Conservation (phyloP, 345 rosid genomes). For the Physaria fendleri region DNA sequence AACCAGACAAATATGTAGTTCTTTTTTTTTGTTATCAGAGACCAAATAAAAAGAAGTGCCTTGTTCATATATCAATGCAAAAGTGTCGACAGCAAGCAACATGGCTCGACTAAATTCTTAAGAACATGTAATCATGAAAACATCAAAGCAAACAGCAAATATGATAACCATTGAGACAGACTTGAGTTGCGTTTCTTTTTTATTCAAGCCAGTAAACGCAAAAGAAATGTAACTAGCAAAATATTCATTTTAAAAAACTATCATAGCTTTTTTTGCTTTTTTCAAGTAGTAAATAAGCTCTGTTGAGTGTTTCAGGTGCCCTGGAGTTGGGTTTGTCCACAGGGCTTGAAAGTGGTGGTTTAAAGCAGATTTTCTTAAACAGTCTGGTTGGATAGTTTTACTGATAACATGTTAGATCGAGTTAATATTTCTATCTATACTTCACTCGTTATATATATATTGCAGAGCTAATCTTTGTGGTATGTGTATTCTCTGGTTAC, state of each 20-base stretch:
- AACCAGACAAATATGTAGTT: too few relatives aligned
- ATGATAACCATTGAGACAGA: background rate
- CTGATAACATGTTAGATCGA: conserved; percentile 3
- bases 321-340: conserved; percentile 19
- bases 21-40: too few relatives aligned
- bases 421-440: background rate
- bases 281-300: conserved; percentile 4
- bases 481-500: background rate
- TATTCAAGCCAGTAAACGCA: conserved; percentile 14
- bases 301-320: conserved; percentile 28
- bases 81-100: too few relatives aligned
- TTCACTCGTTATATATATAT: background rate
- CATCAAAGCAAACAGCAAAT: background rate
- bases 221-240: conserved; percentile 12
- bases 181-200: background rate
- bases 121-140: too few relatives aligned
- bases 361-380: conserved; percentile 19
- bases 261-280: too few relatives aligned
- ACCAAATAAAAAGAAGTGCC: too few relatives aligned
- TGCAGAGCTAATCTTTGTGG: background rate
- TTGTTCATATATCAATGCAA: too few relatives aligned
- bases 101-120: too few relatives aligned
- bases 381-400: background rate
- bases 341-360: conserved; percentile 17
- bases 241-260: conserved; percentile 2